Percentiles rank a stretch among this genome's conserved stretches.
Evolutionary conservation across 139 green algal species (phyloP).

Genomic region (Micromonas pusilla): DNA sequence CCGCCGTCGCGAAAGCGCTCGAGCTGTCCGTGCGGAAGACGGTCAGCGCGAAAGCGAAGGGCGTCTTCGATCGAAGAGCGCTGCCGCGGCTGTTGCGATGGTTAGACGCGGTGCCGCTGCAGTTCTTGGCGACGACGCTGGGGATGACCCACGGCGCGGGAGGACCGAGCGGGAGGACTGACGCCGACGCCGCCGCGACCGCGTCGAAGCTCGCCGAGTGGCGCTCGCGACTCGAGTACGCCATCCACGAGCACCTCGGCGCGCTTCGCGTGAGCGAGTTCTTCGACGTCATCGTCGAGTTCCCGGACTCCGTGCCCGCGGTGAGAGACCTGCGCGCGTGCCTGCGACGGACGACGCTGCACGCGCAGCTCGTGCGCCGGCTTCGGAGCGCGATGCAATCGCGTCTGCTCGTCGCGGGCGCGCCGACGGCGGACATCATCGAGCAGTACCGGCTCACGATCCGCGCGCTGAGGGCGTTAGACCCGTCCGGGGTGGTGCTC

Average conservation of each 20-base stretch:
- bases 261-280: slow-evolving; percentile 57
- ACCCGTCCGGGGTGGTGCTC: slow-evolving; percentile 62
- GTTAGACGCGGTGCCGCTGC: slow-evolving; percentile 23
- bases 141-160: too few species aligned
- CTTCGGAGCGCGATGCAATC: slow-evolving; percentile 43
- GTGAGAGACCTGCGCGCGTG: slow-evolving; percentile 59
- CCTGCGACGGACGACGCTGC: slow-evolving; percentile 60
- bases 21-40: slow-evolving; percentile 8
- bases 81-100: slow-evolving; percentile 1
- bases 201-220: slow-evolving; percentile 48
- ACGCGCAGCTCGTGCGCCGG: slow-evolving; percentile 34
- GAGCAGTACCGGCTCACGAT: slow-evolving; percentile 82
- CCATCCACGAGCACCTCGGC: slow-evolving; percentile 65
- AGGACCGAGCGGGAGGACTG: too few species aligned
- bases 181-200: not conserved
- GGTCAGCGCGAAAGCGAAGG: not conserved
- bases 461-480: slow-evolving; percentile 48
- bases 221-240: slow-evolving; percentile 56
- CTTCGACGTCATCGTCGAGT: slow-evolving; percentile 90
- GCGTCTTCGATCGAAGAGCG: slow-evolving; percentile 1
- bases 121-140: slow-evolving; percentile 21
- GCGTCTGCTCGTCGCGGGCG: slow-evolving; percentile 79
- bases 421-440: slow-evolving; percentile 81
- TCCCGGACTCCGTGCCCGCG: slow-evolving; percentile 44
- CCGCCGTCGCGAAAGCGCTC: not conserved